phyloP scores from a whole-genome alignment of 164 flowering plant genomes.

The Taxillus chinensis region DNA sequence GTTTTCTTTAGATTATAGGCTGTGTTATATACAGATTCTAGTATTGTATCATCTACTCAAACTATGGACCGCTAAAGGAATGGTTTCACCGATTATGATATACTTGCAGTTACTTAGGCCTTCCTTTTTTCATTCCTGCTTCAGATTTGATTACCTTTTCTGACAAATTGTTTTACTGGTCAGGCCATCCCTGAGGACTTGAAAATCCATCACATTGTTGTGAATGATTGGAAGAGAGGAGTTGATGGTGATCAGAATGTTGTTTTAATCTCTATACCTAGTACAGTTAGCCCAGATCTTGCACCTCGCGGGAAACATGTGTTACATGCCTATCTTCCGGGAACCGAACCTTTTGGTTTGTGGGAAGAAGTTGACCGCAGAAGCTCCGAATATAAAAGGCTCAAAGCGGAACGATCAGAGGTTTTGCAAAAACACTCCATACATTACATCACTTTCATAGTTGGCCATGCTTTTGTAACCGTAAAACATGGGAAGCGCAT shows the following conservation, averaged over 20 bases:
- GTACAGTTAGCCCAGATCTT: slow-evolving; percentile 59
- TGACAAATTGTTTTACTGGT: slow-evolving; percentile 1
- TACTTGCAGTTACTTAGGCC: no score
- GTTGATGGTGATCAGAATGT: slow-evolving; percentile 97
- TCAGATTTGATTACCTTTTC: not conserved
- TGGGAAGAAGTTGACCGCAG: slow-evolving; percentile 93
- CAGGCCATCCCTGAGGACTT: slow-evolving; percentile 70
- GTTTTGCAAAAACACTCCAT: slow-evolving; percentile 22
- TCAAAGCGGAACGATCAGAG: slow-evolving; percentile 81
- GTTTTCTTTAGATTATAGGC: no score
- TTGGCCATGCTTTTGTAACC: not conserved
- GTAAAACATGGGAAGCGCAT: no score
- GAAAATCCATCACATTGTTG: slow-evolving; percentile 93
- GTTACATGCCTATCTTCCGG: slow-evolving; percentile 87
- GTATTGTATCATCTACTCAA: no score
- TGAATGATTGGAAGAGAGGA: slow-evolving; percentile 88
- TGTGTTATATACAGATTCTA: no score
- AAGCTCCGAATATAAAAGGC: slow-evolving; percentile 65
- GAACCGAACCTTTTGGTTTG: slow-evolving; percentile 75
- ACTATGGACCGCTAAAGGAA: no score
- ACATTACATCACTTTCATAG: not conserved
- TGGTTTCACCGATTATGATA: no score
- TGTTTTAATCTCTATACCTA: slow-evolving; percentile 86
- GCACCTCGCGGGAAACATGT: slow-evolving; percentile 91
- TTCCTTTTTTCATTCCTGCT: no score